Percentiles rank a stretch among this genome's conserved stretches.
These are phyloP conservation scores for Ogataea trehaloabstinens DNA, from an alignment of 805 yeast genomes.

Conservation along the genomic window DNA sequence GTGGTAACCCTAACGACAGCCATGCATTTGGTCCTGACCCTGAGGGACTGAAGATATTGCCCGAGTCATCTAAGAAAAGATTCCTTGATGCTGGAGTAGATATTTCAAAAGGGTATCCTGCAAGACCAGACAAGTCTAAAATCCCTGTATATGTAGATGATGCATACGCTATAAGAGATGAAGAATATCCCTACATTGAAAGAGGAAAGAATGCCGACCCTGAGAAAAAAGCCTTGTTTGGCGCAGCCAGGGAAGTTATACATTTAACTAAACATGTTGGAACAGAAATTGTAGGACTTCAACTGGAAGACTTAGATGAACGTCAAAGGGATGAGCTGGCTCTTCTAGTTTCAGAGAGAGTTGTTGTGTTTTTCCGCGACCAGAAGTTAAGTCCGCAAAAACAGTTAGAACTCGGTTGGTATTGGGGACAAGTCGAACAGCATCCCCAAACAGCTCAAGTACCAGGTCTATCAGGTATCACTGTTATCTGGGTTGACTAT, in stretches of 20 bases:
- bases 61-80: constrained; percentile 26
- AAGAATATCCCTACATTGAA: constrained; percentile 32
- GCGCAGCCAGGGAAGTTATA: constrained; percentile 39
- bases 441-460: constrained; percentile 34
- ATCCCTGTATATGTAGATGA: constrained; percentile 39
- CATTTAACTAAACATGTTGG: constrained; percentile 45
- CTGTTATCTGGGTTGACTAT: constrained; percentile 39
- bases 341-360: constrained; percentile 41
- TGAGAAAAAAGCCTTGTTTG: constrained; percentile 38
- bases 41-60: constrained; percentile 24
- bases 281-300: constrained; percentile 39
- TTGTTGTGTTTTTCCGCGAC: constrained; percentile 48
- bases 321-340: constrained; percentile 45
- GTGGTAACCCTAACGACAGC: constrained; percentile 1
- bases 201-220: constrained; percentile 37
- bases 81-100: constrained; percentile 35
- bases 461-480: constrained; percentile 33
- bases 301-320: constrained; percentile 38
- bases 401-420: constrained; percentile 41
- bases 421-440: constrained; percentile 41
- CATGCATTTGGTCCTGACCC: constrained; percentile 10
- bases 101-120: constrained; percentile 36
- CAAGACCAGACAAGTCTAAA: constrained; percentile 28
- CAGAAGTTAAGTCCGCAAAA: constrained; percentile 41
- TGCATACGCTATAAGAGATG: constrained; percentile 34